Percentiles rank a stretch among this genome's conserved stretches.
These are phyloP conservation scores for Retiboletus fuscus DNA, from an alignment of 1,284 basidiomycete genomes.

Conservation along the genomic window DNA sequence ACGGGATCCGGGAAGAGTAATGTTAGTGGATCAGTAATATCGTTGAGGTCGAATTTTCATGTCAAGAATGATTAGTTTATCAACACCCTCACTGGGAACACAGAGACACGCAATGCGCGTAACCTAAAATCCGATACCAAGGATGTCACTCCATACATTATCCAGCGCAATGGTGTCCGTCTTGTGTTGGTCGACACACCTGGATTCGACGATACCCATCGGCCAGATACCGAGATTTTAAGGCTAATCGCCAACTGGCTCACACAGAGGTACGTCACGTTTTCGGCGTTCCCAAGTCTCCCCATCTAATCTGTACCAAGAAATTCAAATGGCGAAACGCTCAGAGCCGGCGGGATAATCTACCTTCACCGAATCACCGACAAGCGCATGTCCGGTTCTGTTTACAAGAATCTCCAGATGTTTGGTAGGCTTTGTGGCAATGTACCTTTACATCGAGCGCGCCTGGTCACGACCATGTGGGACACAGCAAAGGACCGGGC, in stretches of 20 bases:
- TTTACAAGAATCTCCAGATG: background rate
- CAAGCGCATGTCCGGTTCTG: background rate
- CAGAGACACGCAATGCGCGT: too few relatives aligned
- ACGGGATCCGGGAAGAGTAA: too few relatives aligned
- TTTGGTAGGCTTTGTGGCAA: background rate
- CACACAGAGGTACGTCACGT: background rate
- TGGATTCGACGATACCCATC: too few relatives aligned
- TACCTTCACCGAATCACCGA: background rate
- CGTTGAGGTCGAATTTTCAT: too few relatives aligned
- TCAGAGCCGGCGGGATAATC: background rate
- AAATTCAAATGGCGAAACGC: background rate
- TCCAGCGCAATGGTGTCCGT: too few relatives aligned
- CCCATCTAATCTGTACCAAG: background rate
- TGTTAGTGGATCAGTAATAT: too few relatives aligned
- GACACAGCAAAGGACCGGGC: background rate
- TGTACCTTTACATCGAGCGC: background rate
- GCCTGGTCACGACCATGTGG: slow-evolving; percentile 5
- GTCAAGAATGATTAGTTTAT: too few relatives aligned
- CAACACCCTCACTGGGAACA: too few relatives aligned
- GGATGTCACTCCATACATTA: too few relatives aligned
- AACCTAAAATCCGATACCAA: too few relatives aligned
- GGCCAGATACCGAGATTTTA: background rate
- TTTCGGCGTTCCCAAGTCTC: background rate
- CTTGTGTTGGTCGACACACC: too few relatives aligned
- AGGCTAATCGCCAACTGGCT: slow-evolving; percentile 1